Evolutionary conservation across 2,329 filamentous ascomycete genomes (phyloP).

Genomic region (Phialemoniopsis sp.): DNA sequence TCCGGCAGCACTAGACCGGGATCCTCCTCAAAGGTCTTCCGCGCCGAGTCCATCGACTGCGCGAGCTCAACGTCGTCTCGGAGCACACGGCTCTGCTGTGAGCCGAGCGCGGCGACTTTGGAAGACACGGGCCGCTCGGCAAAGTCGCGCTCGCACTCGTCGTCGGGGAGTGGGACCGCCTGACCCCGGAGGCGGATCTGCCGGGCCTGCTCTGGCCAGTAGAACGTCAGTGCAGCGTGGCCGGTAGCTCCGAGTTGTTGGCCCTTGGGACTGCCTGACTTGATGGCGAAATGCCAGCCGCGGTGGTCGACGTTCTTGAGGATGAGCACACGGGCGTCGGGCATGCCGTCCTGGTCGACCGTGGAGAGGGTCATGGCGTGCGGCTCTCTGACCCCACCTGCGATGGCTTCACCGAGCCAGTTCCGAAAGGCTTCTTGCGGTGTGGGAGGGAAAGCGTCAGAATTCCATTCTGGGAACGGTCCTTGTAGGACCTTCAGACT

Average conservation of each 20-base stretch:
- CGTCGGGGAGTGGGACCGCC: slow-evolving; percentile 2
- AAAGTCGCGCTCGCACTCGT: slow-evolving; percentile 6
- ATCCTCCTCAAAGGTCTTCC: slow-evolving; percentile 1
- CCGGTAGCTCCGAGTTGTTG: slow-evolving; percentile 3
- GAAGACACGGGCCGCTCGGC: slow-evolving; percentile 5
- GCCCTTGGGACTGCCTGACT: slow-evolving; percentile 8
- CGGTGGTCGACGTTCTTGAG: slow-evolving; percentile 10
- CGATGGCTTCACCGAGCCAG: slow-evolving; percentile 9
- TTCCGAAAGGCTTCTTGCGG: slow-evolving; percentile 6
- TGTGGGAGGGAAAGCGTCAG: slow-evolving; percentile 4
- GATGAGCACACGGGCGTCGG: slow-evolving; percentile 10
- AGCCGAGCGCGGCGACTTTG: slow-evolving; percentile 3
- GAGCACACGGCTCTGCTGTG: slow-evolving; percentile 4
- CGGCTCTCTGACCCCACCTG: slow-evolving; percentile 1
- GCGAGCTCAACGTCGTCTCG: background rate
- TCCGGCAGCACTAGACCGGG: slow-evolving; percentile 5
- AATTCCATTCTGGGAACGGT: background rate
- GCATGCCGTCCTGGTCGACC: slow-evolving; percentile 2
- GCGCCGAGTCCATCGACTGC: background rate
- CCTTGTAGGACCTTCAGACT: background rate
- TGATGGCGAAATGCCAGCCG: slow-evolving; percentile 10
- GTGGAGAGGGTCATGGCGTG: slow-evolving; percentile 10
- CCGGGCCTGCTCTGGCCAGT: slow-evolving; percentile 8
- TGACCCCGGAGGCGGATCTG: slow-evolving; percentile 7
- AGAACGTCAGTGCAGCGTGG: slow-evolving; percentile 6